Evolutionary conservation across 2,329 filamentous ascomycete genomes (phyloP), one percentile per base, ranked within the genome.

Genomic region (Colletotrichum spinosum): DNA sequence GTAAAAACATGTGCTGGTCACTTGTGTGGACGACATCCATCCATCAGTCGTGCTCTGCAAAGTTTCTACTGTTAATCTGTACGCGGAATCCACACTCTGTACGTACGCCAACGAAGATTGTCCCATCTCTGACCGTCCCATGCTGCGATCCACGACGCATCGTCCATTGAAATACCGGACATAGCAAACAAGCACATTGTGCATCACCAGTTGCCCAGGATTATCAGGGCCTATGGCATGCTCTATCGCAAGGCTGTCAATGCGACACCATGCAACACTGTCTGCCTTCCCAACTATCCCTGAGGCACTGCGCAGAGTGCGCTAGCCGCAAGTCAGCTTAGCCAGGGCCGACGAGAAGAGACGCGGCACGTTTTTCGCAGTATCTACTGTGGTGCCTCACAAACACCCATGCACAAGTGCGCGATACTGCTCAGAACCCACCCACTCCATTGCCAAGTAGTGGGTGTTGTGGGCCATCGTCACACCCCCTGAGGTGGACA

Each of bases 81-180:
- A 25, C 25, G 25, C 25, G 25, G 25, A 25, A 25, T 25, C 25
- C 25, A 25, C 25, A 25, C 25, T 25, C 25, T 25, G 4, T 25
- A 17, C 8, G n/a, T 25, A 17, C 8, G n/a, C 45, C 45, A 48
- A 11, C 15, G 33, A 17, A 9, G 9, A 13, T 51, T 63, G 63
- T 66, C 63, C 63, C 63, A 66, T 66, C 63, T 66, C 44, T 13
- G 48, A 44, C 49, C 63, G 38, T 66, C 63, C 53, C 46, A 63
- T 66, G 41, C 52, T 39, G 34, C 39, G 35, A 44, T 56, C 53
- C 33, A 33, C 59, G 55, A 56, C 42, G 41, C 48, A 52, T 49
- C 42, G 13, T 39, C 42, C 33, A 39, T 17, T 62, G 15, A 35
- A 53, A 38, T 57, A 58, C 55, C 55, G 38, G 25, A 44, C 53